These are phyloP conservation scores for Diaporthe sp. DNA, from an alignment of 2,329 filamentous ascomycete species.

Conservation along the genomic window DNA sequence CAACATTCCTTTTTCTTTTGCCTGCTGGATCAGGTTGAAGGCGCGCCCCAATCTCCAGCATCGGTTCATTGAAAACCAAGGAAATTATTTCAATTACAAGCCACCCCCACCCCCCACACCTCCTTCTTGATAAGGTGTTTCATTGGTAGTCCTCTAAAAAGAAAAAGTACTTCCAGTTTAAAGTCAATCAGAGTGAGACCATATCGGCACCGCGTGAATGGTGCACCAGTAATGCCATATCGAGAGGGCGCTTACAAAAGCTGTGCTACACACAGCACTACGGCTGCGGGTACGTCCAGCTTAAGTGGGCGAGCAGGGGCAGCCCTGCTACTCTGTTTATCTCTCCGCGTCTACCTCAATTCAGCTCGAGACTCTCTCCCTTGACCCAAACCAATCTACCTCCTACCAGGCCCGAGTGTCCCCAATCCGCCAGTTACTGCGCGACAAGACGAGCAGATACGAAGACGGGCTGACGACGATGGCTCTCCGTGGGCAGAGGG, in stretches of 20 bases:
- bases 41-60: too few species aligned
- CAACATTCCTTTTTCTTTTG: too few species aligned
- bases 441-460: not conserved
- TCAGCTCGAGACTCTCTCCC: not conserved
- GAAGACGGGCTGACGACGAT: slow-evolving; percentile 9
- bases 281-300: not conserved
- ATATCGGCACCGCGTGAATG: not conserved
- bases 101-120: too few species aligned
- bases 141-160: too few species aligned
- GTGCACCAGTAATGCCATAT: not conserved
- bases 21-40: too few species aligned
- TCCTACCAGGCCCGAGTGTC: not conserved
- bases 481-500: slow-evolving; percentile 13
- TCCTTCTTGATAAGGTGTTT: too few species aligned
- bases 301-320: not conserved
- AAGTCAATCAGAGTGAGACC: not conserved
- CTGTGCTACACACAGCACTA: not conserved
- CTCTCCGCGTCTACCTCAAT: not conserved
- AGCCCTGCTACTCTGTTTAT: not conserved
- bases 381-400: not conserved
- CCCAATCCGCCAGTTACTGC: not conserved
- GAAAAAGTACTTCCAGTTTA: too few species aligned
- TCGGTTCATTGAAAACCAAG: too few species aligned
- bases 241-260: not conserved
- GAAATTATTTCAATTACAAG: too few species aligned